These are phyloP conservation scores for Ustilago shanxiensis DNA, from an alignment of 1,284 basidiomycete genomes.

Conservation along the genomic window DNA sequence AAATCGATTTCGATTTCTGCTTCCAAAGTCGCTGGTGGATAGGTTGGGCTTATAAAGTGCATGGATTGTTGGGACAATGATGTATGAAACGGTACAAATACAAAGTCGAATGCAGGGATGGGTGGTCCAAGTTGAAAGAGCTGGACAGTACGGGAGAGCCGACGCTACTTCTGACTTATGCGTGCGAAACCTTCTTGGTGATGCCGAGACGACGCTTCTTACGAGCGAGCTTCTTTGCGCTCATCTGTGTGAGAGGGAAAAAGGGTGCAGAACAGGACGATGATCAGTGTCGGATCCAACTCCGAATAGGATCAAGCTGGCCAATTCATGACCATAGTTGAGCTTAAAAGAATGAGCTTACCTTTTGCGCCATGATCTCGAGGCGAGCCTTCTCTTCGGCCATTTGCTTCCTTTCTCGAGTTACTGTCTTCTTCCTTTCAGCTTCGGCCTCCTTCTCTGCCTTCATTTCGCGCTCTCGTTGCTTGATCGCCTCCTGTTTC, in stretches of 20 bases:
- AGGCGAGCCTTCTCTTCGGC: slow-evolving; percentile 56
- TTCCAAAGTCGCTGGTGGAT: too few relatives aligned
- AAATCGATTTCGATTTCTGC: too few relatives aligned
- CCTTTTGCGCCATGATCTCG: slow-evolving; percentile 57
- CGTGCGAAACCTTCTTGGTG: slow-evolving; percentile 59
- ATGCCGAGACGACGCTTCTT: slow-evolving; percentile 56
- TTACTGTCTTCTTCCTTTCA: slow-evolving; percentile 46
- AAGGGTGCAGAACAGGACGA: background rate
- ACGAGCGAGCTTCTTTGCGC: slow-evolving; percentile 53
- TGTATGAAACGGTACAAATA: slow-evolving; percentile 30
- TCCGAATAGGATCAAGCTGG: too few relatives aligned
- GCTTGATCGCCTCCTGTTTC: slow-evolving; percentile 57
- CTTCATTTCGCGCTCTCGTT: slow-evolving; percentile 55
- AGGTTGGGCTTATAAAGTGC: too few relatives aligned
- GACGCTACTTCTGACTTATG: slow-evolving; percentile 1
- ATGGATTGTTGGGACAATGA: background rate
- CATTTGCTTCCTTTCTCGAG: slow-evolving; percentile 56
- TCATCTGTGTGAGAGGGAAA: slow-evolving; percentile 47
- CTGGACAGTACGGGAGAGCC: background rate
- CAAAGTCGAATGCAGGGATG: slow-evolving; percentile 12
- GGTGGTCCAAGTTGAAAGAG: too few relatives aligned
- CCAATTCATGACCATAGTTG: too few relatives aligned
- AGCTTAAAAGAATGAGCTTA: too few relatives aligned
- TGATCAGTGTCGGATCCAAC: background rate
- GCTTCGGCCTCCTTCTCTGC: slow-evolving; percentile 47